Conservation (phyloP, 2,329 filamentous ascomycete genomes). For the Xylaria hypoxylon region DNA sequence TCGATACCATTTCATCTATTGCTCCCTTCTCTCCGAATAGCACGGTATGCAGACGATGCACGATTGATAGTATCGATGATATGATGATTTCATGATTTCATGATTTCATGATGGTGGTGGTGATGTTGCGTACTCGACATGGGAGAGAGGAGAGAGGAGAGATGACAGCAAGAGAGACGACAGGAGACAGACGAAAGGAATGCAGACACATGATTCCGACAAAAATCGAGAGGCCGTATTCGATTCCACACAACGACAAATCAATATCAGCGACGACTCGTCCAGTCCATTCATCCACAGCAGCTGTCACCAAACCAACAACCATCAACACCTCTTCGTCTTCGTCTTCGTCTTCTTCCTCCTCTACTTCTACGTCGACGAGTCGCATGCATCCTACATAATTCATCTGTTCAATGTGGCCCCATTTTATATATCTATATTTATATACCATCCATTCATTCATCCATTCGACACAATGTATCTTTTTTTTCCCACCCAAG, state of each 20-base stretch:
- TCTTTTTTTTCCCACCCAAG: background rate
- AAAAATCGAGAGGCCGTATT: constrained; percentile 19
- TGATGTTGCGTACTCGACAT: background rate
- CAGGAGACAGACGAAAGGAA: background rate
- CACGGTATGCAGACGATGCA: background rate
- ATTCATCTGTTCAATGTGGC: background rate
- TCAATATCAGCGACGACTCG: background rate
- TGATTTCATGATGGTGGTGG: background rate
- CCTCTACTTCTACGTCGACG: background rate
- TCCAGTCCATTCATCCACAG: background rate
- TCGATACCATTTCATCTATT: constrained; percentile 18
- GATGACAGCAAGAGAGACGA: background rate
- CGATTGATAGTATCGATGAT: background rate
- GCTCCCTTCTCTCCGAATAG: background rate
- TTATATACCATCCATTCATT: too few relatives aligned
- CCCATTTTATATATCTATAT: background rate
- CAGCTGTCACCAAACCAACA: background rate
- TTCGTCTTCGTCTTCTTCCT: background rate
- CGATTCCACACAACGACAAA: constrained; percentile 17
- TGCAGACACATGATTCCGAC: background rate
- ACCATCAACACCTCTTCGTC: background rate
- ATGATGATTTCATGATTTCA: too few relatives aligned
- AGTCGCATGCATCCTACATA: constrained; percentile 4
- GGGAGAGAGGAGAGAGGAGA: background rate
- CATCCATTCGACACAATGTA: background rate